phyloP scores from a whole-genome alignment of 495 filamentous ascomycete species.

The Penicillium salamii region DNA sequence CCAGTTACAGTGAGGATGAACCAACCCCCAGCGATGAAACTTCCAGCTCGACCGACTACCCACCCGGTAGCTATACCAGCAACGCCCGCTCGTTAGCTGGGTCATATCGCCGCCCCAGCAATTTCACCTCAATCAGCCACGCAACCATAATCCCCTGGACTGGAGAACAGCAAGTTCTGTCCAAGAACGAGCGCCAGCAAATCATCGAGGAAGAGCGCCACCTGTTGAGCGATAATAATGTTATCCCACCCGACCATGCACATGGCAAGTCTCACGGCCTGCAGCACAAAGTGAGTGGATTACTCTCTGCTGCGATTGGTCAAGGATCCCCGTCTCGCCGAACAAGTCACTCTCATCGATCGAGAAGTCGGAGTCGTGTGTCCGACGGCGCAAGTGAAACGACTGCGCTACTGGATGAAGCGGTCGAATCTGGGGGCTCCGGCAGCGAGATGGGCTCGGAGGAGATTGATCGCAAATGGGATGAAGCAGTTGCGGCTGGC shows the following conservation, averaged over 20 bases:
- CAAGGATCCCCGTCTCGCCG: slow-evolving; percentile 10
- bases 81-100: slow-evolving; percentile 58
- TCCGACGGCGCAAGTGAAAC: slow-evolving; percentile 39
- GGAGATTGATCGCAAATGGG: slow-evolving; percentile 65
- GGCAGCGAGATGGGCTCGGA: slow-evolving; percentile 33
- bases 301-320: slow-evolving; percentile 20
- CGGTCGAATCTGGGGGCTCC: slow-evolving; percentile 1
- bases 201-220: slow-evolving; percentile 71
- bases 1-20: slow-evolving; percentile 53
- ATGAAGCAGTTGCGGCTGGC: slow-evolving; percentile 69
- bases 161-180: slow-evolving; percentile 50
- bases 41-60: slow-evolving; percentile 48
- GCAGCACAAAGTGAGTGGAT: slow-evolving; percentile 27
- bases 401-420: slow-evolving; percentile 45
- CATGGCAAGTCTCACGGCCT: slow-evolving; percentile 24
- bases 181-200: slow-evolving; percentile 58
- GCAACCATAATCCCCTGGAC: slow-evolving; percentile 42
- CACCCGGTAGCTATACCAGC: slow-evolving; percentile 33
- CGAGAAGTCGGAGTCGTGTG: slow-evolving; percentile 18
- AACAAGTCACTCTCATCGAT: slow-evolving; percentile 6
- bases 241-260: slow-evolving; percentile 64
- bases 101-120: slow-evolving; percentile 66
- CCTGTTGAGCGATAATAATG: slow-evolving; percentile 72
- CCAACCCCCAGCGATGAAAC: slow-evolving; percentile 39
- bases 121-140: slow-evolving; percentile 59